Conservation (phyloP, 495 filamentous ascomycete species). For the Extremus antarcticus region DNA sequence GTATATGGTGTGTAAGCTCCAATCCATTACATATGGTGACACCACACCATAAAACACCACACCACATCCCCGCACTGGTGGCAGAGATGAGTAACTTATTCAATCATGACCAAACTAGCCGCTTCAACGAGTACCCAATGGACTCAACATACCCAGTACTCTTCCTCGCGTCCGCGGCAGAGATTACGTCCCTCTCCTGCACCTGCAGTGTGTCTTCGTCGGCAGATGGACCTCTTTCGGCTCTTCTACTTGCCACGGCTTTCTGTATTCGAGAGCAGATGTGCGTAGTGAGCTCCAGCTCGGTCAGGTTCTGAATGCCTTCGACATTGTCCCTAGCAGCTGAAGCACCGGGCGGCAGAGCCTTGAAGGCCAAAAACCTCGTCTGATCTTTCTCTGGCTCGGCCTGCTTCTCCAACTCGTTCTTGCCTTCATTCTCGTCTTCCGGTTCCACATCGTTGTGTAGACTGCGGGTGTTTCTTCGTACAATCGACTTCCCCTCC, state of each 20-base stretch:
- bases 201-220: constrained; percentile 35
- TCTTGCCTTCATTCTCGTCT: constrained; percentile 20
- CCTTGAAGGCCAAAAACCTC: constrained; percentile 54
- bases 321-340: constrained; percentile 28
- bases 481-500: constrained; percentile 49
- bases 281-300: constrained; percentile 56
- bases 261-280: constrained; percentile 55
- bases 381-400: constrained; percentile 25
- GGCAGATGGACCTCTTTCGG: constrained; percentile 17
- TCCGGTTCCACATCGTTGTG: constrained; percentile 41
- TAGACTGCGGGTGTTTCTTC: constrained; percentile 76
- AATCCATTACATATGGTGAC: too few species aligned
- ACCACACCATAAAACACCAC: too few species aligned
- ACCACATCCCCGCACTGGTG: too few species aligned
- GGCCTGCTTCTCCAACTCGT: constrained; percentile 19
- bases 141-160: constrained; percentile 80
- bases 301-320: constrained; percentile 39
- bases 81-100: too few species aligned
- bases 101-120: constrained; percentile 72
- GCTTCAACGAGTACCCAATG: constrained; percentile 76
- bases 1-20: too few species aligned
- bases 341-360: constrained; percentile 44
- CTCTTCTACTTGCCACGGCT: constrained; percentile 16
- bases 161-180: constrained; percentile 70
- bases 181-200: constrained; percentile 68